phyloP scores from a whole-genome alignment of 805 yeast species.

The Spathaspora passalidarum region DNA sequence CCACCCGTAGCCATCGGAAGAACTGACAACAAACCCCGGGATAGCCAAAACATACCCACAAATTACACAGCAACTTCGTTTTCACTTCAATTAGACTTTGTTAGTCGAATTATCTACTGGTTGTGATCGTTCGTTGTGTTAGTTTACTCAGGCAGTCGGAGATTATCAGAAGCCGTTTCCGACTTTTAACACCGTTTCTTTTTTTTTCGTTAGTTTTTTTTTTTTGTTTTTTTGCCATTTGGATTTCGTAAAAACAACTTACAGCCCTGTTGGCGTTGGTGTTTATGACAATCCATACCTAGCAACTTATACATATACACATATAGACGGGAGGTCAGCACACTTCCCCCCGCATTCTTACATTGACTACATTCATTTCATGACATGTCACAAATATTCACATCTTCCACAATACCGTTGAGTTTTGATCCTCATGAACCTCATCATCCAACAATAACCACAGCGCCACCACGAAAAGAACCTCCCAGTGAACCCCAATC shows the following conservation, averaged over 20 bases:
- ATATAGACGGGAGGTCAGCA: not conserved
- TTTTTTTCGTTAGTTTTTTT: not conserved
- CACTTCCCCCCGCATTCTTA: not conserved
- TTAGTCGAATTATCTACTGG: too few relatives aligned
- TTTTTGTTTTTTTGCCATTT: not conserved
- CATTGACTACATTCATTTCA: not conserved
- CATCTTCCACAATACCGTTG: conserved; percentile 36
- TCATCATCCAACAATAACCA: conserved; percentile 8
- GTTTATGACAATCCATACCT: not conserved
- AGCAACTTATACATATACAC: not conserved
- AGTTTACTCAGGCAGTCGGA: too few relatives aligned
- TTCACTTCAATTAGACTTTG: too few relatives aligned
- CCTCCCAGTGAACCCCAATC: conserved; percentile 2
- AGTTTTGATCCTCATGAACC: conserved; percentile 25
- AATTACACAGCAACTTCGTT: too few relatives aligned
- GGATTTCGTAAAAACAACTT: not conserved
- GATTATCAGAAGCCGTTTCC: not conserved
- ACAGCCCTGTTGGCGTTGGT: not conserved
- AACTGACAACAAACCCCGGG: too few relatives aligned
- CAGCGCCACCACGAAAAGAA: conserved; percentile 1
- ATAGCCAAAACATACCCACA: too few relatives aligned
- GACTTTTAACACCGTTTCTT: not conserved
- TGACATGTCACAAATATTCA: conserved; percentile 22
- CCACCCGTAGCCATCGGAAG: too few relatives aligned
- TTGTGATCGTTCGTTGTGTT: too few relatives aligned